These are phyloP conservation scores for Kockiozyma suomiensis DNA, from an alignment of 805 yeast species.

Conservation along the genomic window DNA sequence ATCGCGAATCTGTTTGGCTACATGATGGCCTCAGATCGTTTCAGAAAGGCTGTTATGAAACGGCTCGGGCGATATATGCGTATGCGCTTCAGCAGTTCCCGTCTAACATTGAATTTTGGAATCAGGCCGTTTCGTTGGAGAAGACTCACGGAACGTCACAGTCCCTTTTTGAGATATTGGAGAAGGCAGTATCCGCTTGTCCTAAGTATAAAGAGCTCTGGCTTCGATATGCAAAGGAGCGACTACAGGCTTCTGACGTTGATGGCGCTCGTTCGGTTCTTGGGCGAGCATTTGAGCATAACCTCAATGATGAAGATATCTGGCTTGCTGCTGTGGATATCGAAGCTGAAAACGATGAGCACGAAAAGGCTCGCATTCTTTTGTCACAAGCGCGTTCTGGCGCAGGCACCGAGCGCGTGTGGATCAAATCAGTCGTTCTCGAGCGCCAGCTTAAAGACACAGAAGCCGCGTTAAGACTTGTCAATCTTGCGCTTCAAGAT, in stretches of 20 bases:
- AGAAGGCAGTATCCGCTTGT: slow-evolving; percentile 54
- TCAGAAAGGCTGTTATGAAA: slow-evolving; percentile 38
- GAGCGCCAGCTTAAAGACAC: slow-evolving; percentile 47
- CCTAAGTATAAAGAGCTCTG: slow-evolving; percentile 56
- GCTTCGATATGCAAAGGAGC: slow-evolving; percentile 72
- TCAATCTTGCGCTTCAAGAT: slow-evolving; percentile 51
- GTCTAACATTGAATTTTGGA: slow-evolving; percentile 39
- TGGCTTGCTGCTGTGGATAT: slow-evolving; percentile 76
- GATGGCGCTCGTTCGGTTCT: slow-evolving; percentile 59
- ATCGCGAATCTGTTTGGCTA: slow-evolving; percentile 43
- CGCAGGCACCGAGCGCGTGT: slow-evolving; percentile 53
- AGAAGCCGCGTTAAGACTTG: slow-evolving; percentile 47
- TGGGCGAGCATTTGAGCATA: slow-evolving; percentile 48
- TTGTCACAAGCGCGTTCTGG: slow-evolving; percentile 48
- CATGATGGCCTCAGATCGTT: slow-evolving; percentile 45
- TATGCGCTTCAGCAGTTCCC: slow-evolving; percentile 55
- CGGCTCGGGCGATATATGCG: slow-evolving; percentile 54
- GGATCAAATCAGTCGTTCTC: slow-evolving; percentile 62
- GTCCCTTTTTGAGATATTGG: slow-evolving; percentile 52
- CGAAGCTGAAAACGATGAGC: slow-evolving; percentile 51
- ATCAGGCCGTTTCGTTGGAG: slow-evolving; percentile 39
- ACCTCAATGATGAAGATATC: slow-evolving; percentile 55
- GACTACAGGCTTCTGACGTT: slow-evolving; percentile 47
- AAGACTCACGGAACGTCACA: slow-evolving; percentile 36
- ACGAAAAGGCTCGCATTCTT: slow-evolving; percentile 44